Conservation (phyloP, 2,329 filamentous ascomycete species). For the Sporothrix sp. region DNA sequence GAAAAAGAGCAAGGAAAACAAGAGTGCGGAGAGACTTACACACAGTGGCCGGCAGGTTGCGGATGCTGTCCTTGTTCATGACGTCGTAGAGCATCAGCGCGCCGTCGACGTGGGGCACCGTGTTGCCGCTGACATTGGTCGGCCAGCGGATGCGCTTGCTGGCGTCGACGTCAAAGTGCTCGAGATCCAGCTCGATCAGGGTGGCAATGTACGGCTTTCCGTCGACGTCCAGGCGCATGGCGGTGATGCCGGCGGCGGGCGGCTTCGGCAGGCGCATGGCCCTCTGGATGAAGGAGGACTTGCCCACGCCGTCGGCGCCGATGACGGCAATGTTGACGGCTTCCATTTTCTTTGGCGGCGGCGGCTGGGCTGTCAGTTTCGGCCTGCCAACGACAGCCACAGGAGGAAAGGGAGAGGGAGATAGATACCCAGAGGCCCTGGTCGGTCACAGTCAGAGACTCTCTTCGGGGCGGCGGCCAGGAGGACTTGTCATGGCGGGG, state of each 20-base stretch:
- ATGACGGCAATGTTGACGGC: slow-evolving; percentile 57
- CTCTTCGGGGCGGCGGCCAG: slow-evolving; percentile 39
- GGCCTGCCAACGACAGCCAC: no score
- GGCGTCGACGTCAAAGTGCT: slow-evolving; percentile 52
- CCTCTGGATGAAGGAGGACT: slow-evolving; percentile 58
- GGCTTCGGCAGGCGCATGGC: slow-evolving; percentile 46
- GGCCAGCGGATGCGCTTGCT: slow-evolving; percentile 55
- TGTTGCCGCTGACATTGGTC: slow-evolving; percentile 57
- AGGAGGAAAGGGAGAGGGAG: neutral
- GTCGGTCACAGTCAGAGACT: slow-evolving; percentile 31
- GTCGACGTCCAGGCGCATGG: slow-evolving; percentile 49
- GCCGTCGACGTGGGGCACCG: slow-evolving; percentile 69
- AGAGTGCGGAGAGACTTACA: slow-evolving; percentile 45
- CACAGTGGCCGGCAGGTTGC: slow-evolving; percentile 63
- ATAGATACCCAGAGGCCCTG: slow-evolving; percentile 22
- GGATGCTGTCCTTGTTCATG: slow-evolving; percentile 64
- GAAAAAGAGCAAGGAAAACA: neutral
- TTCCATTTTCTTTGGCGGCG: slow-evolving; percentile 36
- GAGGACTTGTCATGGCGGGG: slow-evolving; percentile 32
- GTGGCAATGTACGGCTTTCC: slow-evolving; percentile 48
- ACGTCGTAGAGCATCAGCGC: slow-evolving; percentile 84
- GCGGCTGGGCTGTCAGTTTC: no score
- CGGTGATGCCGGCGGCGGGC: slow-evolving; percentile 45
- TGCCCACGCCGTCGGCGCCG: slow-evolving; percentile 56
- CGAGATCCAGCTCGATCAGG: slow-evolving; percentile 56